Evolutionary conservation across 148 eudicot species (phyloP), one percentile per base, ranked within the genome.

Genomic region (Beta vulgaris): DNA sequence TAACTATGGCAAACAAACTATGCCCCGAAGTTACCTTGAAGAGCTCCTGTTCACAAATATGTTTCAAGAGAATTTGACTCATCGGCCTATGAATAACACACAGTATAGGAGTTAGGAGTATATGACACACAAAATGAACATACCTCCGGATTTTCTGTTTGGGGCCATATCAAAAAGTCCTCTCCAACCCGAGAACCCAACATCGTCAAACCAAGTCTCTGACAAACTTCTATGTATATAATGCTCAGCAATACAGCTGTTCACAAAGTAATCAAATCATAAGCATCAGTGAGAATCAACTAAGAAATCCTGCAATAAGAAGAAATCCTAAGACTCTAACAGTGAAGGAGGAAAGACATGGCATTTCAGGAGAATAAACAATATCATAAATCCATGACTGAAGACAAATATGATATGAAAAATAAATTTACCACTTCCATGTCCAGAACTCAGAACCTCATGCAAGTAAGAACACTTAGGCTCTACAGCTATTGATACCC

Each of bases 101-200:
- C 28, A 71, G 59, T 29, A 63, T 32, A 75, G 39, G 1, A 36
- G 42, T 68, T 32, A 75, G 39, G 1, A 36, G 42, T 68, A 74
- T 32, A 44, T 46, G 28, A 37, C 4, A 61, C 40, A 44, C 10
- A 71, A 51, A 18, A 60, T 48, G n/a, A 49, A 80, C 73, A 73
- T 57, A 93, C 98, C 94, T 89, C 92, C 26, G 92, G 92, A 78
- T 87, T 91, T 78, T 83, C 90, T 11, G 88, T 88, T 73, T 80
- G 90, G 78, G 98, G 98, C 98, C 98, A 93, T 84, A 93, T 93
- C 82, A 93, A 79, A 82, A 89, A 93, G 69, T 93, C 97, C 81
- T 91, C 94, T 76, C 97, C 98, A 73, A 93, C 97, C 78, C 90
- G 89, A 83, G 98, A 91, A 80, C 98, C 98, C 73, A 93, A 82